Conservation (phyloP, 805 yeast genomes). For the Schizosaccharomyces lindneri region DNA sequence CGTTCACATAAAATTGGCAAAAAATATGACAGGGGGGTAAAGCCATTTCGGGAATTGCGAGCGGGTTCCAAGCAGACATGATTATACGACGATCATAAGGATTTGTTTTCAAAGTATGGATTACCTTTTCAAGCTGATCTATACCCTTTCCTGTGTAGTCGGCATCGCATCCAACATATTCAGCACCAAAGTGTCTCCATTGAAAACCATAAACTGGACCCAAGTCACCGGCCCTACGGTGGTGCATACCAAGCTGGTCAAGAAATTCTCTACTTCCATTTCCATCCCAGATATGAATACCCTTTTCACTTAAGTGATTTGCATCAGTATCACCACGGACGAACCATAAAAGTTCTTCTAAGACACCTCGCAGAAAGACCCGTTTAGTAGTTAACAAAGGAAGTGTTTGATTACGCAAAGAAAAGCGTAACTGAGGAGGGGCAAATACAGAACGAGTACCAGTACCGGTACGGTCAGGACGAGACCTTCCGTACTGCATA, state of each 20-base stretch:
- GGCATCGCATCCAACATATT: constrained; percentile 61
- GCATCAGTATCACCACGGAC: constrained; percentile 77
- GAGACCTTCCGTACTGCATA: constrained; percentile 59
- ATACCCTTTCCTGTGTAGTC: constrained; percentile 74
- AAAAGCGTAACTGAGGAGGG: constrained; percentile 83
- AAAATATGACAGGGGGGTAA: constrained; percentile 96
- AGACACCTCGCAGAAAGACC: constrained; percentile 71
- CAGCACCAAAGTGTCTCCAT: constrained; percentile 98
- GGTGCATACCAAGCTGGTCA: constrained; percentile 54
- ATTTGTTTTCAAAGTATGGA: constrained; percentile 53
- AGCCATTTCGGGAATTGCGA: constrained; percentile 84
- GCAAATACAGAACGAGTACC: constrained; percentile 82
- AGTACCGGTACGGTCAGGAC: constrained; percentile 94
- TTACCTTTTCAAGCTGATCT: constrained; percentile 67
- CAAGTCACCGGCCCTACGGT: constrained; percentile 75
- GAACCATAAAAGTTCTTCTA: constrained; percentile 84
- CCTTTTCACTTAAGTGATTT: constrained; percentile 46
- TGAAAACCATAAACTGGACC: constrained; percentile 98
- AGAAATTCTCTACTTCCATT: constrained; percentile 83
- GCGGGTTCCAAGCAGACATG: constrained; percentile 95
- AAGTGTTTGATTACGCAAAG: constrained; percentile 41
- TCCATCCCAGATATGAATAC: constrained; percentile 97
- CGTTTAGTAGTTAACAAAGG: constrained; percentile 84
- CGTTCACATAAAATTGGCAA: constrained; percentile 67
- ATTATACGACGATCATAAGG: constrained; percentile 91